Evolutionary conservation across 352 stramenopile species (phyloP), one percentile per base, ranked within the genome.

Genomic region (Albugo candida): DNA sequence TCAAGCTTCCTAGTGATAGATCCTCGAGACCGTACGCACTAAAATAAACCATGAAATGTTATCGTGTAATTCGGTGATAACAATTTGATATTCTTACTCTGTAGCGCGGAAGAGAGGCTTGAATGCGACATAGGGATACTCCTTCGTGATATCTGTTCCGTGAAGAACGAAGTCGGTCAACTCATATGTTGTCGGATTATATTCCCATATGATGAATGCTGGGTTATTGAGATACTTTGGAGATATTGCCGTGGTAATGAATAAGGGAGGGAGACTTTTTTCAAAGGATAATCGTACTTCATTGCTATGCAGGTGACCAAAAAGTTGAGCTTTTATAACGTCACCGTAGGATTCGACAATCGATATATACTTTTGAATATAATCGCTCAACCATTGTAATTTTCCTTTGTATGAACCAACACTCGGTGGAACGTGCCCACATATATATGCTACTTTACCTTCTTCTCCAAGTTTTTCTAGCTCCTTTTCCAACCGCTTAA

Each of bases 251-350:
- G 76, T 67, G 13, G 60, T 59, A 14, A 92, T 64, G 40, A 92
- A 83, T 16, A 96, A 47, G 16, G 86, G 83, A 43, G 38, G 8
- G 8, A 10, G 17, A 24, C 3, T 10, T 8, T 3, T 24, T 3
- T 24, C 8, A 19, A 8, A 19, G 3, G 20, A 8, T 43, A 19
- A 10, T 10, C 87, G 81, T 54, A 95, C 92, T 64, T 96, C 87
- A 53, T 95, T 65, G n/a, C 72, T 85, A 62, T 96, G 87, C 5
- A 95, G 65, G 60, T 96, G 87, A 4, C 82, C 87, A 67, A 93
- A 96, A 37, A 96, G 57, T 56, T 91, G 77, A 1, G 69, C 65
- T 55, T 95, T 82, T 38, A 94, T 63, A 41, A 82, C 59, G 17
- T 70, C 59, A 0, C 64, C 31, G 53, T 77, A 85, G 45, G 64